Evolutionary conservation across 2,329 filamentous ascomycete species (phyloP), one percentile per base, ranked within the genome.

Genomic region (Pyrenophora tritici-repentis): DNA sequence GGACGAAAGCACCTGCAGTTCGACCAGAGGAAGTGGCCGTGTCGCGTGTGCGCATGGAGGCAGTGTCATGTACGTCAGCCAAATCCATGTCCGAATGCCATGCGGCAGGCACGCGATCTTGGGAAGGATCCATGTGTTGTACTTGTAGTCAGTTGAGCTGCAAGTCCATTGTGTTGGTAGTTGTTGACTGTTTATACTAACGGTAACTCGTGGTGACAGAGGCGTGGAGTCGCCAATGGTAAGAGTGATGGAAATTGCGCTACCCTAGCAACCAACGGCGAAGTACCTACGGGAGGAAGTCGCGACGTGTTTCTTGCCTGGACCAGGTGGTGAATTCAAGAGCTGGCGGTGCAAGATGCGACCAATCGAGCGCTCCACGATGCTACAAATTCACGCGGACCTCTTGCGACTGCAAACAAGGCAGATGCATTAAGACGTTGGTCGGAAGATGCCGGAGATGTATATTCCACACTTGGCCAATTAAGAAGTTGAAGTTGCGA

Each of bases 61-160:
- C 4, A 29, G 39, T 38, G 47, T 10, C 36, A 12, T 22, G 9
- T 26, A 20, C 16, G 35, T 50, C 50, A 49, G 46, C 49, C 44
- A n/a, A 39, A 39, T 9, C 26, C 38, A 46, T 44, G 9, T 6
- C 12, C 26, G 17, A 18, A 39, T 32, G 18, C 42, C 20, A 40
- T 12, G 29, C 20, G 34, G 36, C 20, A 47, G 48, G 55, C 35
- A 26, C 35, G 34, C 22, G 17, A 18, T 16, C 14, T 12, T 34
- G 44, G 17, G 44, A 41, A 43, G 43, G 41, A 18, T 48, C 48
- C 51, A 52, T 58, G 9, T 31, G 34, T 31, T 22, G 20, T 43
- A 10, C 39, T n/a, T 49, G 43, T 24, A 38, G 39, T n/a, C 17
- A 20, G 31, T 44, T 36, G 39, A 20, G 6, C 38, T 6, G 39